Base-by-base conservation (phyloP, 2,329 filamentous ascomycete species). In the Claviceps monticola region DNA sequence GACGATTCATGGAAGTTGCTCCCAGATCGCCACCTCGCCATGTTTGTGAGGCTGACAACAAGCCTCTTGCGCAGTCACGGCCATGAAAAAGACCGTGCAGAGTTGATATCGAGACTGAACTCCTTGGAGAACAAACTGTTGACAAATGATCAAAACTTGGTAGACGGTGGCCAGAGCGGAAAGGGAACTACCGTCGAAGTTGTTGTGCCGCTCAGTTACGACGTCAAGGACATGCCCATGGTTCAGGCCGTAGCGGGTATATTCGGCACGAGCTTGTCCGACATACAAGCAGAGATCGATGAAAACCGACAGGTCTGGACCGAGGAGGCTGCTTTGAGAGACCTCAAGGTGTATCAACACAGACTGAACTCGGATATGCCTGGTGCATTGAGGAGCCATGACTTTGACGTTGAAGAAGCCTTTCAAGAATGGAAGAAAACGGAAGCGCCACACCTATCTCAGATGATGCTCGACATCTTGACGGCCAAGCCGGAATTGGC, bases 201-300 rank as follows among this genome's bases (percentile, higher is more conserved):
- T 21, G 76, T 86, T 52, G 80, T 89, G 2, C 89, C 91, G 11
- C 72, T 94, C 53, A 93, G 82, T 62, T 88, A 95, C 66, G 88
- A 96, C 66, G 84, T 97, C 63, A 95, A 93, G 68, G 93, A 98
- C 64, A 98, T 98, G 93, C 84, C 84, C 39, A 78, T 96, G 69
- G 93, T 95, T 29, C 84, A 93, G 64, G 79, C 84, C 38, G 90
- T 98, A 26, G 86, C 85, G 49, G 83, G 78, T 60, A 86, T 96
- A 56, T 98, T 97, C 68, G 86, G 85, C 45, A 75, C 91, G 54
- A 82, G 82, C 44, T 81, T 85, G 57, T 81, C 83, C 1, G 83
- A 93, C 58, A 84, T 90, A 5, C 93, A 98, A 69, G 78, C 79
- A 44, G 90, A 96, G 61, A 87, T 98, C 62, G 86, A 95, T 66